Base-by-base conservation (phyloP, 257 asterid genomes). In the Nyctanthes arbortristis region DNA sequence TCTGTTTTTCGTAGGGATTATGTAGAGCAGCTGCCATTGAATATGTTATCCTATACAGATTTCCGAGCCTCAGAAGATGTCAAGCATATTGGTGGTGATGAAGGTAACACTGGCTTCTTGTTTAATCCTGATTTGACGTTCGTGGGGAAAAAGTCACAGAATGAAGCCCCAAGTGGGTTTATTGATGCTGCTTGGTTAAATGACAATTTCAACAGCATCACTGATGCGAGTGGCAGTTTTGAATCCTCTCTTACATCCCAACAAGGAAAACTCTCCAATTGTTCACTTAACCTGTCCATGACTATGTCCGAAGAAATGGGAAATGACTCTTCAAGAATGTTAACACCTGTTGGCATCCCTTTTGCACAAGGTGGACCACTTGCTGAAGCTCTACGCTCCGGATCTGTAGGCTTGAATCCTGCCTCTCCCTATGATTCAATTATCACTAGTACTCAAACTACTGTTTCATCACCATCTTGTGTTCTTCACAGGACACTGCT, bases 301-400 rank as follows among this genome's bases (percentile, higher is more conserved):
- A 82, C 84, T 49, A 81, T 81, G 89, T 82, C 77, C 31, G 73
- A 56, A 52, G 87, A 80, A 73, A 83, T 74, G n/a, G 74, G 71
- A 7, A 75, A 24, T 31, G 74, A 61, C 6, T 65, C 68, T 60
- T 66, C 63, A 4, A 66, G 69, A 28, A 54, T 69, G 75, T 24
- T 32, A 1, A 66, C 63, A 69, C 80, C 87, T 32, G 74, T 47
- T 63, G 87, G 92, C 88, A 81, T 66, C 65, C 82, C 87, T 6
- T 84, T 83, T 63, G 76, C 77, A 0, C 78, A 57, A 7, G 97
- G 97, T 3, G 96, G 98, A 34, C 98, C 98, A 22, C 84, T 92
- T 16, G 97, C 89, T 1, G 97, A 92, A 81, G 97, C 81, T 33
- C 37, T 92, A 78, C 88, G 84, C 20, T 77, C 83, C 0, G 81